Percentiles rank a stretch among this genome's conserved stretches.
These are phyloP conservation scores for Penicillium cosmopolitanum DNA, from an alignment of 495 filamentous ascomycete genomes.

Conservation along the genomic window DNA sequence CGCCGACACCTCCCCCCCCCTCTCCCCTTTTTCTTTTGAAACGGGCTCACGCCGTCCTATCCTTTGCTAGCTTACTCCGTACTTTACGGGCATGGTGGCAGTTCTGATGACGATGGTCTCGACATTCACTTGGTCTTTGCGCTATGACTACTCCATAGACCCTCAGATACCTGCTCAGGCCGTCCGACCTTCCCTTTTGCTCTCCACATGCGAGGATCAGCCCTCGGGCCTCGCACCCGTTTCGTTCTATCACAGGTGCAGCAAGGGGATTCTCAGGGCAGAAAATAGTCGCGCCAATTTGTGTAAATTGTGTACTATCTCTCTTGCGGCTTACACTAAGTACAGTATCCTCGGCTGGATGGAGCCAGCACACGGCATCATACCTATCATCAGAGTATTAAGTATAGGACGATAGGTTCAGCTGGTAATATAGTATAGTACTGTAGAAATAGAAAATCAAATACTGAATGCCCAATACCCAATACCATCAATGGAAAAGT, in stretches of 20 bases:
- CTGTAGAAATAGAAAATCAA: too few species aligned
- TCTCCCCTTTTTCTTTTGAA: constrained; percentile 15
- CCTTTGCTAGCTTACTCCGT: neutral
- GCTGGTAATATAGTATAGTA: neutral
- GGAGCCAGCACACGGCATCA: too few species aligned
- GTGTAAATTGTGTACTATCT: neutral
- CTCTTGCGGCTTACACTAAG: too few species aligned
- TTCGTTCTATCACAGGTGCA: constrained; percentile 26
- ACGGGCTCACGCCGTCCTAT: constrained; percentile 2
- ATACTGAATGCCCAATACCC: neutral
- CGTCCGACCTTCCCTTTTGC: constrained; percentile 10
- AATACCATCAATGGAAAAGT: neutral
- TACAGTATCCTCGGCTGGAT: too few species aligned
- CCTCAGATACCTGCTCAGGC: constrained; percentile 7
- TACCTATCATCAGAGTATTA: neutral
- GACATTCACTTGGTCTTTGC: constrained; percentile 4
- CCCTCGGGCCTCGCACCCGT: constrained; percentile 28
- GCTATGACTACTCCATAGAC: constrained; percentile 3
- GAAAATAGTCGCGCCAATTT: constrained; percentile 4
- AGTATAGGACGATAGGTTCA: neutral
- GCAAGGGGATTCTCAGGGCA: constrained; percentile 18
- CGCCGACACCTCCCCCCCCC: neutral
- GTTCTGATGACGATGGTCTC: neutral
- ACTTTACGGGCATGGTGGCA: neutral
- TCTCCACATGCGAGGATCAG: constrained; percentile 20